A percentile compares a stretch with the other conserved stretches of the same genome.
phyloP scores from a whole-genome alignment of 2,329 filamentous ascomycete species.

The Claviceps purpurea region DNA sequence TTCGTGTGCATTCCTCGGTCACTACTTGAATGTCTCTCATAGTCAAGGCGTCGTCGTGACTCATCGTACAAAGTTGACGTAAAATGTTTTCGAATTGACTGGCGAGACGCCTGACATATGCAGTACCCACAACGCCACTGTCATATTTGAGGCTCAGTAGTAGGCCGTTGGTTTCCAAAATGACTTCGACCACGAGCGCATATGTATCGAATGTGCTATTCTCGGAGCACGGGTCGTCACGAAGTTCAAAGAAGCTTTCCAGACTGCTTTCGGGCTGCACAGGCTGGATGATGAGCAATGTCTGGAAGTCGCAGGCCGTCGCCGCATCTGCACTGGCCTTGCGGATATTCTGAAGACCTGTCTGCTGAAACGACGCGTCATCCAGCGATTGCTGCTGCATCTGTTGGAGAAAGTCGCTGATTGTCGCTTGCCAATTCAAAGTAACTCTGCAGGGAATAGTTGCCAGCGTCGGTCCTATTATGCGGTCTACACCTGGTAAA shows the following conservation, averaged over 20 bases:
- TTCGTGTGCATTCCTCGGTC: constrained; percentile 5
- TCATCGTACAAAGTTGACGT: too few species aligned
- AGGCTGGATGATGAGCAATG: not conserved
- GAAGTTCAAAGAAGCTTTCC: not conserved
- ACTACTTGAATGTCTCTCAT: not conserved
- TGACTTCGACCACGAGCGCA: too few species aligned
- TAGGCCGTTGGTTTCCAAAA: too few species aligned
- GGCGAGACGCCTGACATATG: too few species aligned
- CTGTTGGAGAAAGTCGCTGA: constrained; percentile 4
- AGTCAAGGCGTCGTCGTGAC: too few species aligned
- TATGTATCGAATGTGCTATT: too few species aligned
- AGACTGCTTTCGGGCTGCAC: not conserved
- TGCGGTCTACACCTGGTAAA: constrained; percentile 9
- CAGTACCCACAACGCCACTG: too few species aligned
- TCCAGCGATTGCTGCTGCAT: constrained; percentile 9
- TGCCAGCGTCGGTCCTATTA: constrained; percentile 21
- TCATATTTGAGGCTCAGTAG: too few species aligned
- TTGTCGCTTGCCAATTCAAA: constrained; percentile 14
- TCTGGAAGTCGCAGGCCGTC: not conserved
- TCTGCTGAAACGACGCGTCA: constrained; percentile 11
- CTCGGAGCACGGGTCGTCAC: too few species aligned
- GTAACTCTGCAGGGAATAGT: constrained; percentile 28
- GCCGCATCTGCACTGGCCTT: not conserved
- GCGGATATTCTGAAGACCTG: not conserved
- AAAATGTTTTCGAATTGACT: not conserved